Evolutionary conservation across 2,329 filamentous ascomycete genomes (phyloP).

Genomic region (Metarhizium anisopliae): DNA sequence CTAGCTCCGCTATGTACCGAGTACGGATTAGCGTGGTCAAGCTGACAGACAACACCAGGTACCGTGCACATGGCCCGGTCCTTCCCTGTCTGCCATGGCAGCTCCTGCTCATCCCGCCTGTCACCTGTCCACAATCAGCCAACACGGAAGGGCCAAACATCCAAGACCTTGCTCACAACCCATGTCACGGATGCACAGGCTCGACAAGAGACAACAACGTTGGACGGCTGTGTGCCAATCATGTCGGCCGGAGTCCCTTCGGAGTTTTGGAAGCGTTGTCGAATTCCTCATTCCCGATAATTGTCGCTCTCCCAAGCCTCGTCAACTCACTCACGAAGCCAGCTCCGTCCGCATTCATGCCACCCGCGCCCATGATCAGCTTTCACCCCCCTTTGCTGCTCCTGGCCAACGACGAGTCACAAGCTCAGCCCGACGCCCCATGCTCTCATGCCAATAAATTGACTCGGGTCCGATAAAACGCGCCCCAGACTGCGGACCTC

Average conservation of each 20-base stretch:
- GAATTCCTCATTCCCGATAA: not conserved
- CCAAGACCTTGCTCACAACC: not conserved
- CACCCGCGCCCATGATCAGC: not conserved
- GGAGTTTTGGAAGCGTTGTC: not conserved
- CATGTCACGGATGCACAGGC: not conserved
- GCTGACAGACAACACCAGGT: no score
- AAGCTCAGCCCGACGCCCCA: not conserved
- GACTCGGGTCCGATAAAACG: not conserved
- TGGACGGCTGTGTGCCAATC: not conserved
- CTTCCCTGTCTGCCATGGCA: not conserved
- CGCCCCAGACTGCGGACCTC: not conserved
- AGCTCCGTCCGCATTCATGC: not conserved
- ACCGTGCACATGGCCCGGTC: not conserved
- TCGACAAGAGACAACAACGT: not conserved
- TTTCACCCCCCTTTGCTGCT: not conserved
- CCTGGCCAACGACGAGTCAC: not conserved
- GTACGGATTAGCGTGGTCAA: no score
- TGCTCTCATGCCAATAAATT: not conserved
- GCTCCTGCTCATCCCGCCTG: not conserved
- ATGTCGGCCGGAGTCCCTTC: not conserved
- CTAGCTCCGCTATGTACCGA: no score
- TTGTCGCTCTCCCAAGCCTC: not conserved
- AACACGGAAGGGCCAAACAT: not conserved
- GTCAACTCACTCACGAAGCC: not conserved
- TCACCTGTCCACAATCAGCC: no score